Percentiles rank a stretch among this genome's conserved stretches.
phyloP scores from a whole-genome alignment of 495 filamentous ascomycete genomes.

The Penicillium parvum region DNA sequence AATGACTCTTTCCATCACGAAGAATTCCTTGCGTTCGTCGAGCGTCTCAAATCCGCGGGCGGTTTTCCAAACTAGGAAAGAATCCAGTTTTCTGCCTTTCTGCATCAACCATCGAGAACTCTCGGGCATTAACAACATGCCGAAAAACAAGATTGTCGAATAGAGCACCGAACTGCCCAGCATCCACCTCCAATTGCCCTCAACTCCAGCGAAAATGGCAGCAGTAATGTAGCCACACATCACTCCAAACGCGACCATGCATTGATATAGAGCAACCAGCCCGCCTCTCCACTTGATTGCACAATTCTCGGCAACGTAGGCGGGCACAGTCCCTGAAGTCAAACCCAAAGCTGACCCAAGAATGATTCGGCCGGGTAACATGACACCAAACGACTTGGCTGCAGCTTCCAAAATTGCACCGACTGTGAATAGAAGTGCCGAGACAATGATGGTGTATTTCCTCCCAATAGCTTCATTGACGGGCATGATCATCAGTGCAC shows the following conservation, averaged over 20 bases:
- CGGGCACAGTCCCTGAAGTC: neutral
- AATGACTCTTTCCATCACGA: constrained; percentile 1
- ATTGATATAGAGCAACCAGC: neutral
- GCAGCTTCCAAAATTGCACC: constrained; percentile 1
- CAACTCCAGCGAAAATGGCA: neutral
- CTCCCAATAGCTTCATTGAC: neutral
- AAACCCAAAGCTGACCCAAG: neutral
- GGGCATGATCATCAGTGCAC: neutral
- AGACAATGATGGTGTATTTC: neutral
- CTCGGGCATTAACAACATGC: neutral
- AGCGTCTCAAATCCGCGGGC: constrained; percentile 1
- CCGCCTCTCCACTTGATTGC: constrained; percentile 1
- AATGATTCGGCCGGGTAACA: neutral
- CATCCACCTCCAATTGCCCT: constrained; percentile 1
- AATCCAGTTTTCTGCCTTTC: constrained; percentile 1
- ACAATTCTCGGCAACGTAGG: constrained; percentile 1
- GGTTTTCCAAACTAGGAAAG: neutral
- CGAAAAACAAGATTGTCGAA: neutral
- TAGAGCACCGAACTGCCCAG: neutral
- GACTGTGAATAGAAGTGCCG: neutral
- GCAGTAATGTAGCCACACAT: neutral
- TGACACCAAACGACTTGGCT: neutral
- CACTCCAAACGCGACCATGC: constrained; percentile 1
- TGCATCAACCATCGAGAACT: constrained; percentile 1
- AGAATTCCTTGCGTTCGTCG: neutral